phyloP scores from a whole-genome alignment of 2,329 filamentous ascomycete species.

The Elsinoe australis region DNA sequence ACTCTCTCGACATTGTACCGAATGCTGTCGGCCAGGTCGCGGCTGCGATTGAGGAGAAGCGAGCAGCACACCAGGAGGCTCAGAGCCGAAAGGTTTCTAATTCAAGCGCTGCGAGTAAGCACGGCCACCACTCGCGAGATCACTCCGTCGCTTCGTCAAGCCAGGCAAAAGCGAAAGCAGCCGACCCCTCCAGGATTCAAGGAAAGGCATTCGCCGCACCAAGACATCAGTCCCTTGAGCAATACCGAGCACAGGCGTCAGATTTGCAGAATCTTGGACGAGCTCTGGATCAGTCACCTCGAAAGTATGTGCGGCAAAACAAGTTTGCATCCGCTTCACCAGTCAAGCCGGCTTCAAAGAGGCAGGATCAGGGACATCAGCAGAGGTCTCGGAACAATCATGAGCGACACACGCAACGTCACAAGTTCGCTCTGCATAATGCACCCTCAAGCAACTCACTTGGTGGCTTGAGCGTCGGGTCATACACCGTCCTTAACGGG shows the following conservation, averaged over 20 bases:
- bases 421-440: slow-evolving; percentile 15
- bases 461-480: slow-evolving; percentile 19
- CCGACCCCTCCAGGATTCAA: slow-evolving; percentile 36
- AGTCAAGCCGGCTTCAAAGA: slow-evolving; percentile 2
- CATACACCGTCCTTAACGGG: slow-evolving; percentile 20
- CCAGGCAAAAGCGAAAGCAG: slow-evolving; percentile 3
- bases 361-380: slow-evolving; percentile 12
- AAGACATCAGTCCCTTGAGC: slow-evolving; percentile 44
- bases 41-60: slow-evolving; percentile 48
- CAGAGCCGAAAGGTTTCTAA: slow-evolving; percentile 16
- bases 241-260: slow-evolving; percentile 35
- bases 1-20: slow-evolving; percentile 49
- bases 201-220: slow-evolving; percentile 48
- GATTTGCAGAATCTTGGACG: slow-evolving; percentile 37
- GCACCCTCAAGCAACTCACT: slow-evolving; percentile 18
- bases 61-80: slow-evolving; percentile 20
- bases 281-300: slow-evolving; percentile 38
- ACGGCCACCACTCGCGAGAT: background rate
- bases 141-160: slow-evolving; percentile 6
- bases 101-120: background rate
- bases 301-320: slow-evolving; percentile 31
- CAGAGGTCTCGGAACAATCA: slow-evolving; percentile 9
- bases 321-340: slow-evolving; percentile 4
- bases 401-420: background rate
- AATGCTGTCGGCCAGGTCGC: slow-evolving; percentile 50